phyloP scores from a whole-genome alignment of 2,329 filamentous ascomycete genomes.

The Teratosphaeria destructans region DNA sequence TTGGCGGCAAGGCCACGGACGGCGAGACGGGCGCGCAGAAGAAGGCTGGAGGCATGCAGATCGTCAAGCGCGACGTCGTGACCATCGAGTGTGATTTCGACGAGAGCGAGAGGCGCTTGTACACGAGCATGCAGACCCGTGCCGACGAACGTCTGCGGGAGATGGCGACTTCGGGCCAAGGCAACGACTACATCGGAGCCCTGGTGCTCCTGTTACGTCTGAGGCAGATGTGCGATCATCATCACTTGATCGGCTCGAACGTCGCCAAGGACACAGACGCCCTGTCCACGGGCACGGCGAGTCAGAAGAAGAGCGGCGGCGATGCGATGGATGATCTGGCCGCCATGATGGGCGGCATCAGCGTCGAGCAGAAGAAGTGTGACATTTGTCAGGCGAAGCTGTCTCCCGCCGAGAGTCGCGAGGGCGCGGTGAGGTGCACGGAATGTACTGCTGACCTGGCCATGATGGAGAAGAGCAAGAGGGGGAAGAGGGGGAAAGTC shows the following conservation, averaged over 20 bases:
- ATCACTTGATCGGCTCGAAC: slow-evolving; percentile 74
- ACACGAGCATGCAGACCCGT: slow-evolving; percentile 69
- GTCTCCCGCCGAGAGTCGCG: slow-evolving; percentile 42
- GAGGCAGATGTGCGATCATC: slow-evolving; percentile 90
- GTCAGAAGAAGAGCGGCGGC: slow-evolving; percentile 32
- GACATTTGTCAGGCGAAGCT: slow-evolving; percentile 71
- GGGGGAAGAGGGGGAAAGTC: slow-evolving; percentile 11
- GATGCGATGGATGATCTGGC: slow-evolving; percentile 72
- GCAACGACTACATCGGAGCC: slow-evolving; percentile 85
- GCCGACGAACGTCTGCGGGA: slow-evolving; percentile 77
- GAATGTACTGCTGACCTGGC: slow-evolving; percentile 65
- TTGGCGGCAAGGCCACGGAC: slow-evolving; percentile 55
- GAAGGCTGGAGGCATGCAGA: slow-evolving; percentile 67
- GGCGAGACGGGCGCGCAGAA: slow-evolving; percentile 45
- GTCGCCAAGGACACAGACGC: slow-evolving; percentile 82
- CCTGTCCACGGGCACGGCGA: slow-evolving; percentile 46
- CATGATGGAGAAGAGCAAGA: slow-evolving; percentile 35
- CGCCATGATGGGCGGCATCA: slow-evolving; percentile 75
- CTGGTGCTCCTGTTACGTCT: slow-evolving; percentile 84
- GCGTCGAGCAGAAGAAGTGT: slow-evolving; percentile 66
- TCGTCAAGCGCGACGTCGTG: slow-evolving; percentile 82
- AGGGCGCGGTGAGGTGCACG: slow-evolving; percentile 51
- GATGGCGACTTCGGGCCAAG: slow-evolving; percentile 66
- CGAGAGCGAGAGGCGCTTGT: slow-evolving; percentile 72
- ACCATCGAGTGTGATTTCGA: slow-evolving; percentile 70